Percentiles rank a stretch among this genome's conserved stretches.
Conservation (phyloP, 1,139 yeast genomes). For the Lodderomyces oxycetoniae region DNA sequence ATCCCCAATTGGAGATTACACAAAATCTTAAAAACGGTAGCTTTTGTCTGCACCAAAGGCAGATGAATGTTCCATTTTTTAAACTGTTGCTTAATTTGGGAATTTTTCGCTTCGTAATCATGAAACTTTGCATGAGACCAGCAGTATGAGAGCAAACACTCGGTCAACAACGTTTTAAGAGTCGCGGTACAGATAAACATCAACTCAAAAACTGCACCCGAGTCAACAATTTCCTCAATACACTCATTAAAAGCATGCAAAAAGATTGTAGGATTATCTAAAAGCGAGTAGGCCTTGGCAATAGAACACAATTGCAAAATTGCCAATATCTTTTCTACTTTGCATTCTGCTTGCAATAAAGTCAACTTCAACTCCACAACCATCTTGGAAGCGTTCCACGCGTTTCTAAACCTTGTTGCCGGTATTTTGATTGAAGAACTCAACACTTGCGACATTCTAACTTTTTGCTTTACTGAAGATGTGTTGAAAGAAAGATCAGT, state of each 20-base stretch:
- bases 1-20: constrained; percentile 30
- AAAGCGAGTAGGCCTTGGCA: constrained; percentile 11
- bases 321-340: constrained; percentile 13
- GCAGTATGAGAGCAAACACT: constrained; percentile 32
- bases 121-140: constrained; percentile 32
- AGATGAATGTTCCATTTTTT: constrained; percentile 20
- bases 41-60: constrained; percentile 26
- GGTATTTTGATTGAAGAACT: constrained; percentile 10
- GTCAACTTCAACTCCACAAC: constrained; percentile 14
- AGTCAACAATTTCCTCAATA: constrained; percentile 31
- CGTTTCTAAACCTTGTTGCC: constrained; percentile 8
- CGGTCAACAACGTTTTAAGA: constrained; percentile 22
- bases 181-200: constrained; percentile 14
- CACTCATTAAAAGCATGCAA: constrained; percentile 31
- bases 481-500: background rate
- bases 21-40: constrained; percentile 28
- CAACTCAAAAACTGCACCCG: constrained; percentile 22
- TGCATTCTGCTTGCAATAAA: constrained; percentile 10
- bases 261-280: constrained; percentile 29
- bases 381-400: constrained; percentile 13
- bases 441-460: constrained; percentile 10
- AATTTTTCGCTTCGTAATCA: constrained; percentile 7
- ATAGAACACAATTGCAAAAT: constrained; percentile 16
- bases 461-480: constrained; percentile 8
- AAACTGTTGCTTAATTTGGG: constrained; percentile 13